A percentile compares a stretch with the other conserved stretches of the same genome.
These are phyloP conservation scores for Teratosphaeria pseudoeucalypti DNA, from an alignment of 2,329 filamentous ascomycete genomes.

Conservation along the genomic window DNA sequence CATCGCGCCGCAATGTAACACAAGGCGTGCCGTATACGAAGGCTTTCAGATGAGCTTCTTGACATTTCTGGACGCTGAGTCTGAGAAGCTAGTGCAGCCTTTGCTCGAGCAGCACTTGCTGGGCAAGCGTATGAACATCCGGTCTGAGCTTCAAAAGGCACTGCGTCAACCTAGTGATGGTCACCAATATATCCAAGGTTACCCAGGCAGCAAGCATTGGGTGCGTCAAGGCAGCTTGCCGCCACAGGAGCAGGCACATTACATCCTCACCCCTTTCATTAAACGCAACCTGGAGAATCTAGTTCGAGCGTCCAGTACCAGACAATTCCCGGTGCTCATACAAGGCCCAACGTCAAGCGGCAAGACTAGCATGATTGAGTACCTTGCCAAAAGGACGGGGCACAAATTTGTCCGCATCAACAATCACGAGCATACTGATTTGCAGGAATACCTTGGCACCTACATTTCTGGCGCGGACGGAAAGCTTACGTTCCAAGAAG, in stretches of 20 bases:
- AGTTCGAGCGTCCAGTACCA: conserved; percentile 83
- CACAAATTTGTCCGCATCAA: conserved; percentile 98
- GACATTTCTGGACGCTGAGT: conserved; percentile 73
- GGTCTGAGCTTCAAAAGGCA: conserved; percentile 65
- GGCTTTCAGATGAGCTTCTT: conserved; percentile 98
- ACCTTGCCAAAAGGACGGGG: conserved; percentile 88
- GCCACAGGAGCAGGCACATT: conserved; percentile 67
- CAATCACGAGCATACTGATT: conserved; percentile 96
- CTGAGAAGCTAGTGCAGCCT: conserved; percentile 67
- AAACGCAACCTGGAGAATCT: conserved; percentile 90
- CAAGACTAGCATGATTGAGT: conserved; percentile 99
- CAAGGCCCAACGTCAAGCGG: conserved; percentile 95
- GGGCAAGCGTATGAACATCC: conserved; percentile 55
- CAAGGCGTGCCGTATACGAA: conserved; percentile 80
- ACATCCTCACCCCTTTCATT: conserved; percentile 94
- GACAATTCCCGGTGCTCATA: conserved; percentile 84
- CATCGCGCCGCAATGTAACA: conserved; percentile 71
- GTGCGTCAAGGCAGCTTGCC: conserved; percentile 62
- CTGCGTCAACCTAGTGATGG: conserved; percentile 70
- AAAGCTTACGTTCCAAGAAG: conserved; percentile 82
- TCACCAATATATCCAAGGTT: conserved; percentile 58
- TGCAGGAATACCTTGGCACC: conserved; percentile 94
- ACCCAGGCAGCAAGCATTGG: conserved; percentile 45
- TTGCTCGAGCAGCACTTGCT: conserved; percentile 74
- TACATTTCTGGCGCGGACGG: conserved; percentile 83